These are phyloP conservation scores for Cardamine chenopodiifolia DNA, from an alignment of 345 rosid genomes.

Conservation along the genomic window DNA sequence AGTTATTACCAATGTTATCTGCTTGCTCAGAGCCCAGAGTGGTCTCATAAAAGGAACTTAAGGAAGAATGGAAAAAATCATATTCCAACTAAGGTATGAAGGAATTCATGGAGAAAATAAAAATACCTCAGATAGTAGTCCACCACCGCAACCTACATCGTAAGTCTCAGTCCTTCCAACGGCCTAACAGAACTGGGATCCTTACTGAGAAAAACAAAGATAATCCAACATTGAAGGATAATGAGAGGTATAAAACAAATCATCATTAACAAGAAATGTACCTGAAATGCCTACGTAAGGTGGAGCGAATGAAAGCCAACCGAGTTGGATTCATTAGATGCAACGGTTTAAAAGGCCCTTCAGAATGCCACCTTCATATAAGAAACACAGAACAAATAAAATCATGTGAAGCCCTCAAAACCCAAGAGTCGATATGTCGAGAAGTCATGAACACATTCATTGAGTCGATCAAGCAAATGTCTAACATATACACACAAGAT, in stretches of 20 bases:
- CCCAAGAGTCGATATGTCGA: background rate
- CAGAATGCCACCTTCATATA: slow-evolving; percentile 82
- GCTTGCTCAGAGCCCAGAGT: background rate
- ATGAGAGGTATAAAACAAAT: background rate
- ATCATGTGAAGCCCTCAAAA: background rate
- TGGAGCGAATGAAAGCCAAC: slow-evolving; percentile 88
- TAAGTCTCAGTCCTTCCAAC: slow-evolving; percentile 73
- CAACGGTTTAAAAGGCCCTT: slow-evolving; percentile 89
- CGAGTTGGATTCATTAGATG: slow-evolving; percentile 85
- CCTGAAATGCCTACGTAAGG: slow-evolving; percentile 88
- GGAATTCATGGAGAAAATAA: background rate
- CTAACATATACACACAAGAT: too few species aligned
- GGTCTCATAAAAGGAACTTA: background rate
- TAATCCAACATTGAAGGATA: background rate
- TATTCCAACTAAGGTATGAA: background rate
- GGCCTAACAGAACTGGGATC: slow-evolving; percentile 73
- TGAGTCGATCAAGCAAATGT: too few species aligned
- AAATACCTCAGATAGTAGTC: slow-evolving; percentile 88
- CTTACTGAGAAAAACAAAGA: slow-evolving; percentile 56
- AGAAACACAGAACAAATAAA: background rate
- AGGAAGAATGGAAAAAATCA: background rate
- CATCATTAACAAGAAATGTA: slow-evolving; percentile 19
- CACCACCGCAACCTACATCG: slow-evolving; percentile 97
- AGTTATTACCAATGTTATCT: background rate
- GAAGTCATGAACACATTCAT: background rate